phyloP scores from a whole-genome alignment of 2,329 filamentous ascomycete genomes.

The Sordariomycetes sp. region DNA sequence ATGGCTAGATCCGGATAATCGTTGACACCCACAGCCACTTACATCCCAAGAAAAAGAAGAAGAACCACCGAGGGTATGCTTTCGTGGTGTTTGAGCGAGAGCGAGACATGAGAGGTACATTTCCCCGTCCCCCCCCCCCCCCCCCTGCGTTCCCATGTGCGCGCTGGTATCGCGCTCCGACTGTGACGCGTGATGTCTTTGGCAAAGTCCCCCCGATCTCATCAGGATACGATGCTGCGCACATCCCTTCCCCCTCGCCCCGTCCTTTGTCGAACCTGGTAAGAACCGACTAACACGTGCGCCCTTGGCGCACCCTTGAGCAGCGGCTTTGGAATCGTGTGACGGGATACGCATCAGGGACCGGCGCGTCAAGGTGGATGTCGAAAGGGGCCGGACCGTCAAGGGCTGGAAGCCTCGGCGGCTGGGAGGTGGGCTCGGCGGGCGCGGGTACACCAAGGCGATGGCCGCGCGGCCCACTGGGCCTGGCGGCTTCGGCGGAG shows the following conservation, averaged over 20 bases:
- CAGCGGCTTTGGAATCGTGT: slow-evolving; percentile 77
- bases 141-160: slow-evolving; percentile 4
- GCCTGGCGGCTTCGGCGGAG: slow-evolving; percentile 41
- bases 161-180: background rate
- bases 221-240: slow-evolving; percentile 1
- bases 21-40: slow-evolving; percentile 58
- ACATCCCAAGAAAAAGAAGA: slow-evolving; percentile 65
- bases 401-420: slow-evolving; percentile 87
- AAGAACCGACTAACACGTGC: slow-evolving; percentile 56
- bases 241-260: slow-evolving; percentile 3
- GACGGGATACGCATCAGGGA: slow-evolving; percentile 91
- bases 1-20: slow-evolving; percentile 67
- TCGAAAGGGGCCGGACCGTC: slow-evolving; percentile 89
- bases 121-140: slow-evolving; percentile 15
- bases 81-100: slow-evolving; percentile 96
- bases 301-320: slow-evolving; percentile 41
- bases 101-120: slow-evolving; percentile 97
- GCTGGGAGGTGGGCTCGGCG: slow-evolving; percentile 83
- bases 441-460: slow-evolving; percentile 82
- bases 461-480: slow-evolving; percentile 57
- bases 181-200: background rate
- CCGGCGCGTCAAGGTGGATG: slow-evolving; percentile 83
- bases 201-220: background rate
- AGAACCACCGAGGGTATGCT: slow-evolving; percentile 78
- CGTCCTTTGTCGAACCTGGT: slow-evolving; percentile 25